Evolutionary conservation across 129 eudicot species (phyloP), one percentile per base, ranked within the genome.

Genomic region (Artemisia tridentata): DNA sequence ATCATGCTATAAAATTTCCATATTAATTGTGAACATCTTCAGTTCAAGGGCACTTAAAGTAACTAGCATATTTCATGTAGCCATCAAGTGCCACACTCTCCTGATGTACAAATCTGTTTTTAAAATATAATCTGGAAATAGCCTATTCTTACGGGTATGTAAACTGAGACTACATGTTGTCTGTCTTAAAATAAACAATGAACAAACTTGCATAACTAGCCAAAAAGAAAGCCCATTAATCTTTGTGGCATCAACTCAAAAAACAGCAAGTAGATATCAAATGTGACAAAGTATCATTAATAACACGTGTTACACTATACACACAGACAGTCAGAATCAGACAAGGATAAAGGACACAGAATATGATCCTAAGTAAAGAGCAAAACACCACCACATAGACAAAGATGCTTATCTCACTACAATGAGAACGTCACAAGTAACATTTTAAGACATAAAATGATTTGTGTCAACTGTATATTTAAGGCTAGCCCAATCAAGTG

Each of bases 371-470:
- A 20, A 56, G 65, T 41, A 55, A 20, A 56, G 52, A 71, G 58
- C 45, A 69, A 53, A 54, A 34, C 17, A 53, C 74, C 31, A 55
- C 21, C 53, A 71, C 55, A 57, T 71, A 57, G 54, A 71, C 27
- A 71, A 71, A 71, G 67, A 71, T 57, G 75, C 67, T 55, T 20
- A 55, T 86, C 84, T 41, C 65, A 84, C 64, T 57, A 57, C 61
- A 16, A 55, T 55, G 31, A 57, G 63, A 57, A 57, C 20, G 63
- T 57, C 21, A 56, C 34, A 3, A 20, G 20, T 18, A 18, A 55
- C 61, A 55, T 9, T 18, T 54, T 55, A 55, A 55, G 27, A 8
- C 61, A 18, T 1, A 8, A 55, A 55, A 18, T 17, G 11, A 55
- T 7, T 17, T 7, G 5, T 7, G 61, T 52, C 63, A 29, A 38